These are phyloP conservation scores for sweet orange (Citrus sinensis) DNA, from an alignment of 345 rosid species.

Conservation along the genomic window DVS_A1.0 CM039162.1:4117001-4117500, in stretches of 20 bases:
- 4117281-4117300: not conserved
- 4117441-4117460: constrained; percentile 24
- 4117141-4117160: constrained; percentile 51
- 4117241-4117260: not conserved
- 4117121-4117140: constrained; percentile 43
- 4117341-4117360: constrained; percentile 18
- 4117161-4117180: constrained; percentile 60
- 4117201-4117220: constrained; percentile 61
- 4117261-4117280: constrained; percentile 7
- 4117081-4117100: constrained; percentile 56
- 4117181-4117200: constrained; percentile 54
- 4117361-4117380: not conserved
- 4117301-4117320: constrained; percentile 28
- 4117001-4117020: constrained; percentile 88
- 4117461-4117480: not conserved
- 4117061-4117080: constrained; percentile 80
- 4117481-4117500: constrained; percentile 9
- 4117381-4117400: constrained; percentile 18
- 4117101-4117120: constrained; percentile 28
- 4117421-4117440: constrained; percentile 9
- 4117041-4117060: constrained; percentile 67
- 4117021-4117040: constrained; percentile 24
- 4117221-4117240: constrained; percentile 61
- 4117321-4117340: constrained; percentile 23
- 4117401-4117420: constrained; percentile 17